Evolutionary conservation across 1,139 yeast species (phyloP).

Genomic region (Saccharomyces hybrid): DNA sequence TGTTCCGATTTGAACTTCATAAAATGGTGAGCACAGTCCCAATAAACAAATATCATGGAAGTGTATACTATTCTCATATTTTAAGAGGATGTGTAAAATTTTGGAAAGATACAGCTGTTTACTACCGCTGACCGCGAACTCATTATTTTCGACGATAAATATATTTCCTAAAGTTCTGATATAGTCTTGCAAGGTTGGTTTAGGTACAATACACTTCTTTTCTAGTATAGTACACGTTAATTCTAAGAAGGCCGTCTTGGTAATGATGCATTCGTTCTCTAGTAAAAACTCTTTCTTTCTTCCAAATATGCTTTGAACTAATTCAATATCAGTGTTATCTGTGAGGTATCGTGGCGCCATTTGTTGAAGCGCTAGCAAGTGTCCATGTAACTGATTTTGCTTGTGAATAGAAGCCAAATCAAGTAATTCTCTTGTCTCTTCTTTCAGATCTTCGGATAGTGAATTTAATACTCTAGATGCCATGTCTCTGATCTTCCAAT

Average conservation of each 20-base stretch:
- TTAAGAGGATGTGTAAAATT: constrained; percentile 30
- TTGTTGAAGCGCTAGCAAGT: constrained; percentile 36
- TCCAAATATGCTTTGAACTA: background rate
- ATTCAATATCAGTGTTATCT: background rate
- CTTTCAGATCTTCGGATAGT: constrained; percentile 34
- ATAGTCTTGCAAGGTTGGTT: background rate
- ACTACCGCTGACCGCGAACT: constrained; percentile 35
- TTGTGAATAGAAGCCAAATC: constrained; percentile 8
- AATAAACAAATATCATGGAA: constrained; percentile 28
- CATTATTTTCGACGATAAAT: constrained; percentile 26
- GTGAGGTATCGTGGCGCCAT: background rate
- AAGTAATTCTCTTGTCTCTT: constrained; percentile 20
- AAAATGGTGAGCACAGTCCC: constrained; percentile 37
- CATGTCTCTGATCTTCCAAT: constrained; percentile 84
- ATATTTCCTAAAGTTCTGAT: constrained; percentile 22
- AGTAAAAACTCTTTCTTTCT: background rate
- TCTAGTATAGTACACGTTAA: background rate
- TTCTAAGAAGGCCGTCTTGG: background rate
- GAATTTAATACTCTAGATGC: constrained; percentile 66
- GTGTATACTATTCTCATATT: constrained; percentile 18
- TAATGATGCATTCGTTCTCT: background rate
- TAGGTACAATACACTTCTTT: background rate
- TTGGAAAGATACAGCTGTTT: constrained; percentile 39
- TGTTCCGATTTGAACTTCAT: constrained; percentile 45
- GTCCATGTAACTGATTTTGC: constrained; percentile 54